Evolutionary conservation across 495 filamentous ascomycete species (phyloP).

Genomic region (Cercophora newfieldiana): DNA sequence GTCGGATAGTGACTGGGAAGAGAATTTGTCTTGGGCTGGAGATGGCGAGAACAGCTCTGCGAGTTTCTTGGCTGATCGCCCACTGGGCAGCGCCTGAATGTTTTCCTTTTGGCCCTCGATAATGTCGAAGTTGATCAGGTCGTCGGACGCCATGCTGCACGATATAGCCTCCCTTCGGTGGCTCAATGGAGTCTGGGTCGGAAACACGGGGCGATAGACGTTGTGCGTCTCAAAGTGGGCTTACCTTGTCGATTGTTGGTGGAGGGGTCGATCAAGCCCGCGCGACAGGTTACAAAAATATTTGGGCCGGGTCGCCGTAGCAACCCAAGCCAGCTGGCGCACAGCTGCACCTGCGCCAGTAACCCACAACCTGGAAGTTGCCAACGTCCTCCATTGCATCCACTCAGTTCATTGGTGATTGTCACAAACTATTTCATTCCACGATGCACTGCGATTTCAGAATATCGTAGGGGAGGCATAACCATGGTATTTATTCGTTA

Average conservation of each 20-base stretch:
- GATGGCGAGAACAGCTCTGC: conserved; percentile 78
- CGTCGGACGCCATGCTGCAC: conserved; percentile 49
- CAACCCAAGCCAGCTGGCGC: conserved; percentile 24
- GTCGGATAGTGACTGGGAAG: conserved; percentile 62
- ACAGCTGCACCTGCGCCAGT: not conserved
- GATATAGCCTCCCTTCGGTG: not conserved
- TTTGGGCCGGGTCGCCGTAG: conserved; percentile 24
- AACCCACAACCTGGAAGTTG: no score
- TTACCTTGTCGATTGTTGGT: conserved; percentile 15
- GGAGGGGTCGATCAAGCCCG: not conserved
- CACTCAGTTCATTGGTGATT: no score
- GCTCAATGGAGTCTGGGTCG: not conserved
- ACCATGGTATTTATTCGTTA: conserved; percentile 30
- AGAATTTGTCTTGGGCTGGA: conserved; percentile 50
- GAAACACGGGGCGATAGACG: not conserved
- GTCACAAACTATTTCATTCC: no score
- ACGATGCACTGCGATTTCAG: no score
- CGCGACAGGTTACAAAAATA: conserved; percentile 19
- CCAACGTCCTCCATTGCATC: no score
- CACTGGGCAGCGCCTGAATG: conserved; percentile 87
- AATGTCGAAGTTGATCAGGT: conserved; percentile 83
- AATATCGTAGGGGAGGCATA: not conserved
- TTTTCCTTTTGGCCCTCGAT: conserved; percentile 98
- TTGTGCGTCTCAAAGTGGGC: not conserved
- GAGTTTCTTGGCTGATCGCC: conserved; percentile 85